Evolutionary conservation across 768 basidiomycete species (phyloP), one percentile per base, ranked within the genome.

Genomic region (Russula vinacea): DNA sequence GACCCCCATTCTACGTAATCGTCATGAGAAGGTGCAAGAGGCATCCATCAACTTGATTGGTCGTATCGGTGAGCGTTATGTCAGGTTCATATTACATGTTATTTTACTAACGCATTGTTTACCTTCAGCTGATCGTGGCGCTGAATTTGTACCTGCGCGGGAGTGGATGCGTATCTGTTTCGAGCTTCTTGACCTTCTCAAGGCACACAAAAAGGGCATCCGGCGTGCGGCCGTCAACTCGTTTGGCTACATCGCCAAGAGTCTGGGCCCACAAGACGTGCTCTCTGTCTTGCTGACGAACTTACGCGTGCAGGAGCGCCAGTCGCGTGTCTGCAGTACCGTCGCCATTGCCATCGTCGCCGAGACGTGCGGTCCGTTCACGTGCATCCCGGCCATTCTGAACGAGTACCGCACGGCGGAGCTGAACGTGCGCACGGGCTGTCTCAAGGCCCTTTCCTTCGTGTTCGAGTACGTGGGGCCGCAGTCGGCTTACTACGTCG

Each of bases 81-180:
- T 55, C 35, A 9, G 37, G 40, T 24, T 22, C 11, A 5, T 44
- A 22, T 47, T n/a, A 47, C 32, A 37, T 7, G 19, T 13, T 2
- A 56, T 9, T 33, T 33, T 29, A 40, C 55, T 62, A 44, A 69
- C 55, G 39, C 62, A 37, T n/a, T 40, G 58, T 60, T 54, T 2
- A 64, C 40, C 37, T 42, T 24, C 59, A 82, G 96, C 97, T 62
- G 97, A 99, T 85, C 94, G 97, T 76, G 97, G 97, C 60, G 96
- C 97, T 24, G 97, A 98, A 76, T 98, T 93, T 66, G 96, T 99
- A 0, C 95, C 97, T 17, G 96, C 97, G 11, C 86, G 97, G 71
- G 97, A 99, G 77, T 98, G 96, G 97, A 99, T 99, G 97, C 89
- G 97, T 73, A 98, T 99, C 73, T 98, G 97, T 74, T 98, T 99